Evolutionary conservation across 257 asterid genomes (phyloP).

Genomic region (Nyctanthes arbortristis): DNA sequence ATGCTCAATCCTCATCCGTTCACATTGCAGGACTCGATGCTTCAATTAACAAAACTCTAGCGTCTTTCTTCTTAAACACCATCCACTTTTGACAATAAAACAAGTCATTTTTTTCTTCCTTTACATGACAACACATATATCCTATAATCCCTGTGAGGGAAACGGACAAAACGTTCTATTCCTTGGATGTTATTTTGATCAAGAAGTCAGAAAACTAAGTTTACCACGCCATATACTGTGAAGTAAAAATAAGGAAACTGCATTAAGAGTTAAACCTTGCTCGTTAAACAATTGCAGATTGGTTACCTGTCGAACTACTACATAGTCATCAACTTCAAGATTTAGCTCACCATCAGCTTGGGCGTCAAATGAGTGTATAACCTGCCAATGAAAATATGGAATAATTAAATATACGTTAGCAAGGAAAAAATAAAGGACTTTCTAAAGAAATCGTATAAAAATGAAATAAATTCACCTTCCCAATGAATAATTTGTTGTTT

Average conservation of each 20-base stretch:
- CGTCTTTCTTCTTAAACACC: not conserved
- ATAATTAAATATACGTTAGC: not conserved
- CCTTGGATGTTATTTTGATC: not conserved
- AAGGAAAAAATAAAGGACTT: not conserved
- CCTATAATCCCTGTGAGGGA: not conserved
- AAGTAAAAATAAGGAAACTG: not conserved
- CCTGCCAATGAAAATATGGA: constrained; percentile 43
- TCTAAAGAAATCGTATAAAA: not conserved
- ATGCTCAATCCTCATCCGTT: not conserved
- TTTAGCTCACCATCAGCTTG: constrained; percentile 82
- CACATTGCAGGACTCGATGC: not conserved
- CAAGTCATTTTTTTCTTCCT: not conserved
- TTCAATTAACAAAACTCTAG: too few relatives aligned
- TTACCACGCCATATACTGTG: not conserved
- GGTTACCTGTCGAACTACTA: constrained; percentile 82
- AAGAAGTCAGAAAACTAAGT: not conserved
- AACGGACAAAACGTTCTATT: not conserved
- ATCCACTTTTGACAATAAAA: not conserved
- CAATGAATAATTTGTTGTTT: constrained; percentile 51
- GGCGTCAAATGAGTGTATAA: constrained; percentile 84
- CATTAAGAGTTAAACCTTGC: not conserved
- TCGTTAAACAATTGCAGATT: not conserved
- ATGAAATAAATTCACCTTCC: constrained; percentile 48
- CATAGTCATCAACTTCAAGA: constrained; percentile 69
- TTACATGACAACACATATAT: not conserved